phyloP scores from a whole-genome alignment of 2,329 filamentous ascomycete species.

The Ophiostoma tasmaniense region DNA sequence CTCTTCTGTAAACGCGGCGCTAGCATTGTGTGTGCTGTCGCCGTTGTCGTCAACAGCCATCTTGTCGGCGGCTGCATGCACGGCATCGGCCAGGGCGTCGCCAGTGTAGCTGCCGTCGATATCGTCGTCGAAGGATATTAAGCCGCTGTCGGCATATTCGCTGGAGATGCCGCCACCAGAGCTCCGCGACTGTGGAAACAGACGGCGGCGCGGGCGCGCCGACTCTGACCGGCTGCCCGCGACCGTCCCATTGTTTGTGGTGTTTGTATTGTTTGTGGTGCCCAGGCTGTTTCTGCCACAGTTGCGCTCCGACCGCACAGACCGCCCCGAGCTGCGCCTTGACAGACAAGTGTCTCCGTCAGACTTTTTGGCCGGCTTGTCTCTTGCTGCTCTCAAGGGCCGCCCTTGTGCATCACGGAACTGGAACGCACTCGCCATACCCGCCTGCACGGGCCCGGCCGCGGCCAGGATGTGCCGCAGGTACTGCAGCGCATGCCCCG shows the following conservation, averaged over 20 bases:
- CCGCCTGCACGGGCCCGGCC: conserved; percentile 61
- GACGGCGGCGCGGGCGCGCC: conserved; percentile 22
- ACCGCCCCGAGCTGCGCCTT: neutral
- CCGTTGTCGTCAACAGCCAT: neutral
- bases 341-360: neutral
- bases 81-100: neutral
- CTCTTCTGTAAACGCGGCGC: conserved; percentile 32
- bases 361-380: neutral
- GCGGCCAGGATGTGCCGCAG: conserved; percentile 57
- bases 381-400: neutral
- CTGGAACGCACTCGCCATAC: conserved; percentile 61
- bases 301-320: neutral
- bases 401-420: conserved; percentile 38
- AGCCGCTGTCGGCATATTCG: conserved; percentile 18
- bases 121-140: conserved; percentile 9
- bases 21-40: conserved; percentile 23
- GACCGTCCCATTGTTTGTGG: neutral
- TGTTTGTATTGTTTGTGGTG: neutral
- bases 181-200: neutral
- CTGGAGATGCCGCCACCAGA: neutral
- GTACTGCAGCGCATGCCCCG: conserved; percentile 60
- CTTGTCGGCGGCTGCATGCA: neutral
- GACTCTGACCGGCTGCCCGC: conserved; percentile 16
- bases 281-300: neutral
- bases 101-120: neutral